Percentiles rank a stretch among this genome's conserved stretches.
Conservation (phyloP, 345 rosid species). For the Melaleuca quinquenervia region DNA sequence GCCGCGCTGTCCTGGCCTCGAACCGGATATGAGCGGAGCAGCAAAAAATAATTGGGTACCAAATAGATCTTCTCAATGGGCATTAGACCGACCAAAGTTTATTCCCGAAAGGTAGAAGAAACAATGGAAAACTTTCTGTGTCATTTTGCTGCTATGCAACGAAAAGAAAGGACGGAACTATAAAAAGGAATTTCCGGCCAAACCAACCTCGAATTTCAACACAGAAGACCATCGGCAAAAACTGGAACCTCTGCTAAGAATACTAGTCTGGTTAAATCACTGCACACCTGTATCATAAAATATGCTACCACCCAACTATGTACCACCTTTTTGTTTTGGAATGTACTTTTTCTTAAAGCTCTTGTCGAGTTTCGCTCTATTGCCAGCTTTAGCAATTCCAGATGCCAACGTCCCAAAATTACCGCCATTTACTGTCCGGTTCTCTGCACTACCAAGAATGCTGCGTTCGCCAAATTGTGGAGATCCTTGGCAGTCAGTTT, state of each 20-base stretch:
- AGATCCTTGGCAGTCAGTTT: conserved; percentile 5
- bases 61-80: neutral
- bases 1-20: neutral
- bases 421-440: neutral
- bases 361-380: conserved; percentile 44
- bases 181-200: conserved; percentile 14
- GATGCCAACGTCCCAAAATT: conserved; percentile 5
- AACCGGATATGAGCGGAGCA: neutral
- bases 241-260: conserved; percentile 63
- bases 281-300: conserved; percentile 27
- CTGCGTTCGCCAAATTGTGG: conserved; percentile 10
- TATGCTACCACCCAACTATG: conserved; percentile 7
- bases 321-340: conserved; percentile 45
- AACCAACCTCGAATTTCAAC: conserved; percentile 6
- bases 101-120: conserved; percentile 19
- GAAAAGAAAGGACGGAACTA: neutral
- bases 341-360: conserved; percentile 68
- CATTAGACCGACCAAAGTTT: conserved; percentile 3
- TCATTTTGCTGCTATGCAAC: conserved; percentile 8
- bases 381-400: conserved; percentile 23
- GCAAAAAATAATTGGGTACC: neutral
- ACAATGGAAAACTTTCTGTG: neutral
- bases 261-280: conserved; percentile 14
- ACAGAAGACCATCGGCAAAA: conserved; percentile 57
- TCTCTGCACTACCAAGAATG: conserved; percentile 10